Evolutionary conservation across 257 asterid species (phyloP).

Genomic region (Euphrasia confusa): DNA sequence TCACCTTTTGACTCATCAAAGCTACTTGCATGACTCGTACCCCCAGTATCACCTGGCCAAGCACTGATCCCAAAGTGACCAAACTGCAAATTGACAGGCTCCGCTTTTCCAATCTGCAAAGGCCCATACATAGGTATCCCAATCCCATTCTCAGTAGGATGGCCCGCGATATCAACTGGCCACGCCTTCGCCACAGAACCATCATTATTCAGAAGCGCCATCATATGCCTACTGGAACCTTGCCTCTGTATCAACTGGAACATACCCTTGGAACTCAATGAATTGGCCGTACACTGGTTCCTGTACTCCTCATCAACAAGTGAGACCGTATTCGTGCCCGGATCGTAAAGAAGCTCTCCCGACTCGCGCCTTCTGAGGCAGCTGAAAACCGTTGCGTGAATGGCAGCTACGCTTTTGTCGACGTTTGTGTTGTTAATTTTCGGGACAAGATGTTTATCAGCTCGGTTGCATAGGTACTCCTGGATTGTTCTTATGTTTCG

Average conservation of each 20-base stretch:
- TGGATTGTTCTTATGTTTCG: conserved; percentile 90
- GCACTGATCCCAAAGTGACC: conserved; percentile 94
- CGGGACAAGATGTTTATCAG: conserved; percentile 95
- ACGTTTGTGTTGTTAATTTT: conserved; percentile 95
- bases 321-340: conserved; percentile 65
- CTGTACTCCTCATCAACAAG: conserved; percentile 85
- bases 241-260: conserved; percentile 92
- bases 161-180: conserved; percentile 69
- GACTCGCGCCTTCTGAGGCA: conserved; percentile 81
- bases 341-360: conserved; percentile 80
- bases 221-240: conserved; percentile 84
- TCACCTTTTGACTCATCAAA: conserved; percentile 84
- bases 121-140: conserved; percentile 88
- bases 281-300: conserved; percentile 87
- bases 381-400: conserved; percentile 95
- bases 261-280: conserved; percentile 93
- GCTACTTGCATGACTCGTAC: conserved; percentile 89
- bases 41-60: conserved; percentile 89
- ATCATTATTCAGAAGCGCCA: conserved; percentile 90
- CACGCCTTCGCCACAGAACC: conserved; percentile 99
- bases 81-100: conserved; percentile 84
- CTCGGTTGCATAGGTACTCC: conserved; percentile 94
- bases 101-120: conserved; percentile 70
- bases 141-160: conserved; percentile 35
- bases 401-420: conserved; percentile 91